phyloP scores from a whole-genome alignment of 495 filamentous ascomycete species.

The Collariella sp. region DNA sequence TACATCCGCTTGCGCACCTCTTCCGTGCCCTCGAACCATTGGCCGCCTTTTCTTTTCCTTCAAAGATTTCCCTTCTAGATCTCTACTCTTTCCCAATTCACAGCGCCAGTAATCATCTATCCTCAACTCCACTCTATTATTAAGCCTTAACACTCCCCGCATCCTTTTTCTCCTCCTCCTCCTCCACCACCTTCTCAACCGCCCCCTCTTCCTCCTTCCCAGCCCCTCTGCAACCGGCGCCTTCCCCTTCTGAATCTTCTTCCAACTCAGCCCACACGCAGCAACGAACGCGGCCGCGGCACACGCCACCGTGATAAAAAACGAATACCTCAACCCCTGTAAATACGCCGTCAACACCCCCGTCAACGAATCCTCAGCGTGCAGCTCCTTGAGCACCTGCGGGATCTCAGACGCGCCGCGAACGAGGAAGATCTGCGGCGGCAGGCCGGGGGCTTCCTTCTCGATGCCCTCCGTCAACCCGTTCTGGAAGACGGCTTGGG shows the following conservation, averaged over 20 bases:
- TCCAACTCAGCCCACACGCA: constrained; percentile 36
- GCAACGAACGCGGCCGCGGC: constrained; percentile 33
- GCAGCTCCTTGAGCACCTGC: constrained; percentile 24
- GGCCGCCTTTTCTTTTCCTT: too few relatives aligned
- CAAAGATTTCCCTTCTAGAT: too few relatives aligned
- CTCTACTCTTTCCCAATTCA: too few relatives aligned
- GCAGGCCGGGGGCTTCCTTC: constrained; percentile 24
- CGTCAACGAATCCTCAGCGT: constrained; percentile 20
- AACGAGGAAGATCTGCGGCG: constrained; percentile 32
- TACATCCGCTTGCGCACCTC: too few relatives aligned
- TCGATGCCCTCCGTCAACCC: constrained; percentile 36
- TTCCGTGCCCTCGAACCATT: too few relatives aligned
- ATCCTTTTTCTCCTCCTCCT: not conserved
- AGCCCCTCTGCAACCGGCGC: not conserved
- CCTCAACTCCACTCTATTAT: not conserved
- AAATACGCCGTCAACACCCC: constrained; percentile 39
- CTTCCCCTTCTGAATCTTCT: constrained; percentile 35
- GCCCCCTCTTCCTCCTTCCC: not conserved
- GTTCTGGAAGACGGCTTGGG: constrained; percentile 58
- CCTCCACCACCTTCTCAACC: not conserved
- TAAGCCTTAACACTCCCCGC: not conserved
- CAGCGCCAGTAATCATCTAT: not conserved
- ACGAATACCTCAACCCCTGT: constrained; percentile 35
- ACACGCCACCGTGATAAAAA: constrained; percentile 37
- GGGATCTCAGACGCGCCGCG: constrained; percentile 39